Base-by-base conservation (phyloP, 495 filamentous ascomycete species). In the Opeltia flavorubescens region DNA sequence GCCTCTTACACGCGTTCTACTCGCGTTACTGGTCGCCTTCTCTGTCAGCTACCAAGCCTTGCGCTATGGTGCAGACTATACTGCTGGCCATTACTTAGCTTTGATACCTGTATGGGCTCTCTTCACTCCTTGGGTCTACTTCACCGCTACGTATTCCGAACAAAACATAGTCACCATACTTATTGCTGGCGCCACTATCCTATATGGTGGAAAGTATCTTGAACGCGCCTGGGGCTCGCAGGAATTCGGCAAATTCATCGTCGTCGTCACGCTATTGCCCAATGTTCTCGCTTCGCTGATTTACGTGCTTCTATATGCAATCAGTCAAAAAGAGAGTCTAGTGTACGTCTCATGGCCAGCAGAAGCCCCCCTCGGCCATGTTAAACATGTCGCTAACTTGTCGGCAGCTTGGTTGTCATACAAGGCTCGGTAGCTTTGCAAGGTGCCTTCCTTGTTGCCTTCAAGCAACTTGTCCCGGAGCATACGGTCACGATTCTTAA, bases 401-500 rank as follows among this genome's bases (percentile, higher is more conserved):
- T 35, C 52, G 57, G 43, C 43, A 54, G 47, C 25, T 47, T 49
- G 51, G 47, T 25, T 17, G 54, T 50, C 36, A 54, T 52, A 42
- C 38, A 63, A 91, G 93, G 93, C 50, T 88, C 84, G 35, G 79
- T 94, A 50, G 78, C 87, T 12, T 72, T 95, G 43, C 89, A 95
- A 64, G 86, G 84, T 27, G 87, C 85, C 50, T 96, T 95, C 68
- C 81, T 98, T 48, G 88, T 98, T 56, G 86, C 91, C 46, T 95
- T 96, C 67, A 95, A 94, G 65, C 93, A 98, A 62, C 84, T 98
- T 28, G 86, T 96, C 18, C 91, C 91, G 24, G 87, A 94, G 59
- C 91, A 98, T 64, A 96, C 91, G n/a, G 89, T 98, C 31, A 84
- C 88, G 0, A 74, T 98, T 51, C 85, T 94, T 66, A 80, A 81